Evolutionary conservation across 1,139 yeast genomes (phyloP).

Genomic region (Suhomyces bokatorum): DNA sequence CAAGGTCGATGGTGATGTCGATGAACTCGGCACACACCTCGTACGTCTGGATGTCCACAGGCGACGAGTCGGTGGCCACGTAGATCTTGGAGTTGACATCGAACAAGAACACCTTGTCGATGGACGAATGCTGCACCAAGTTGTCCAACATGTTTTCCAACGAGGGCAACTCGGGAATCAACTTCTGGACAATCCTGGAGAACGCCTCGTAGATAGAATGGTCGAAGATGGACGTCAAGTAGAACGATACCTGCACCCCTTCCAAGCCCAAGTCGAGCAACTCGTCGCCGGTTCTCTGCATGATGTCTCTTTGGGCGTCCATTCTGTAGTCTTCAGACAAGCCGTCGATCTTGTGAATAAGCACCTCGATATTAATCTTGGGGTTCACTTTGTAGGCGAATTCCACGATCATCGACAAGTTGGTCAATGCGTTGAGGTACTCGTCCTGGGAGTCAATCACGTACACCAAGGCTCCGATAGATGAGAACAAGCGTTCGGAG

Average conservation of each 20-base stretch:
- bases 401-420: conserved; percentile 83
- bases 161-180: conserved; percentile 85
- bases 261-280: conserved; percentile 84
- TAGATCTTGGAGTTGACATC: conserved; percentile 93
- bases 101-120: conserved; percentile 89
- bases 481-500: conserved; percentile 70
- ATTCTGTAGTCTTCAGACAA: conserved; percentile 88
- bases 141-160: conserved; percentile 87
- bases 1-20: conserved; percentile 88
- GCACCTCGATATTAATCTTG: conserved; percentile 81
- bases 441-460: conserved; percentile 96
- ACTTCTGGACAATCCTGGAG: conserved; percentile 86
- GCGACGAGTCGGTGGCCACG: conserved; percentile 93
- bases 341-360: conserved; percentile 95
- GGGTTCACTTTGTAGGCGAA: conserved; percentile 88
- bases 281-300: conserved; percentile 95
- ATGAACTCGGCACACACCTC: conserved; percentile 97
- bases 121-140: conserved; percentile 82
- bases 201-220: conserved; percentile 96
- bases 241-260: conserved; percentile 88
- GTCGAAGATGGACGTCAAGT: conserved; percentile 90
- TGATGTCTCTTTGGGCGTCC: conserved; percentile 94
- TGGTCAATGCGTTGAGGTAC: conserved; percentile 86
- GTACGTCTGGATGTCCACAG: conserved; percentile 92
- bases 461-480: conserved; percentile 91